Conservation (phyloP, 495 filamentous ascomycete species). For the Tricharina praecox region DNA sequence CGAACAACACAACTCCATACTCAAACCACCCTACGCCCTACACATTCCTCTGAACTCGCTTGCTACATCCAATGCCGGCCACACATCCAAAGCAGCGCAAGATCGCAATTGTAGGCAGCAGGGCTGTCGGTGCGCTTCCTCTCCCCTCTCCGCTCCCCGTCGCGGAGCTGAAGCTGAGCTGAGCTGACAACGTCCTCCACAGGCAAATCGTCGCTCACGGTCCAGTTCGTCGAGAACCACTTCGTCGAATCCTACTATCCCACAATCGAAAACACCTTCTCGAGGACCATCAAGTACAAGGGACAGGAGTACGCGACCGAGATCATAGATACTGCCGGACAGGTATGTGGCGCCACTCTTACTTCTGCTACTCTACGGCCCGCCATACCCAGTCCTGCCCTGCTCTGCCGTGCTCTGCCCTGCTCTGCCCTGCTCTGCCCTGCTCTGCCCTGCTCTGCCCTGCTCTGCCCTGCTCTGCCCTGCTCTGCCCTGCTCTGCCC, state of each 20-base stretch:
- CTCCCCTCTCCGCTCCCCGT: background rate
- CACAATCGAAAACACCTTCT: slow-evolving; percentile 97
- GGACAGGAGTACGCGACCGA: slow-evolving; percentile 88
- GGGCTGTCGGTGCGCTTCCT: slow-evolving; percentile 75
- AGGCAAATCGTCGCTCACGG: slow-evolving; percentile 97
- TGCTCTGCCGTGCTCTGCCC: background rate
- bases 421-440: too few species aligned
- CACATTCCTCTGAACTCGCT: too few species aligned
- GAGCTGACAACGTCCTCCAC: background rate
- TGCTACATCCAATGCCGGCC: slow-evolving; percentile 22
- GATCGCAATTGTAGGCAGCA: slow-evolving; percentile 93
- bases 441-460: too few species aligned
- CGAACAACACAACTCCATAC: too few species aligned
- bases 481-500: too few species aligned
- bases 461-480: too few species aligned
- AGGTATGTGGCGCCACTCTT: slow-evolving; percentile 53
- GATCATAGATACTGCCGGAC: slow-evolving; percentile 96
- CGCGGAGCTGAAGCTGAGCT: background rate
- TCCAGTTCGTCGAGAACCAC: slow-evolving; percentile 92
- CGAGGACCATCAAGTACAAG: slow-evolving; percentile 79
- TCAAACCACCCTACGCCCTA: too few species aligned
- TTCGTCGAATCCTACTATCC: slow-evolving; percentile 99
- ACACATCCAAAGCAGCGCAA: slow-evolving; percentile 83
- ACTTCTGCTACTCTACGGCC: background rate
- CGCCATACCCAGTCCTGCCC: background rate